Conservation (phyloP, 2,329 filamentous ascomycete species). For the Pestalotiopsis sp. region DNA sequence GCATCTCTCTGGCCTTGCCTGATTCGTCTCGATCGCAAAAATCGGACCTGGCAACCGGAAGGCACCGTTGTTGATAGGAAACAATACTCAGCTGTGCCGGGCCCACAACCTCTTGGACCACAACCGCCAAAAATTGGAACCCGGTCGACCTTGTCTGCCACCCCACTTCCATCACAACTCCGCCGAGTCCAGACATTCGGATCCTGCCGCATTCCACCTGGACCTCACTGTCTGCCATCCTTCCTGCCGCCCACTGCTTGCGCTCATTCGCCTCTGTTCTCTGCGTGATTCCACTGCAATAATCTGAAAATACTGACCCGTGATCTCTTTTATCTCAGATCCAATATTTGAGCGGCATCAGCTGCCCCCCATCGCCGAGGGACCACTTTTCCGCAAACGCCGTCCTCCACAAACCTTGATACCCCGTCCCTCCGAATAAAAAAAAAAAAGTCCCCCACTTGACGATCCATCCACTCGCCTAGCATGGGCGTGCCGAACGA, state of each 20-base stretch:
- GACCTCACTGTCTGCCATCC: neutral
- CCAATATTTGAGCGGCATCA: slow-evolving; percentile 15
- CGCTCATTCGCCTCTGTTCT: neutral
- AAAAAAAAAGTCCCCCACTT: slow-evolving; percentile 12
- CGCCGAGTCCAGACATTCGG: neutral
- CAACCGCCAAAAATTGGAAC: neutral
- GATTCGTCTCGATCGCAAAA: neutral
- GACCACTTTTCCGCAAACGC: slow-evolving; percentile 2
- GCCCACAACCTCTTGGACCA: neutral
- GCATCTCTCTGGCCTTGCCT: neutral
- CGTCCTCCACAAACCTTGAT: slow-evolving; percentile 18
- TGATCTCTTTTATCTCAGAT: neutral
- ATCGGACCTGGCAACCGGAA: neutral
- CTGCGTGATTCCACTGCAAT: neutral
- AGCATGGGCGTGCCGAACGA: slow-evolving; percentile 69
- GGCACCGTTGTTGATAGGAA: neutral
- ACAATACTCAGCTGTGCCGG: neutral
- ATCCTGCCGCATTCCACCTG: slow-evolving; percentile 1
- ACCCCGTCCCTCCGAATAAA: slow-evolving; percentile 12
- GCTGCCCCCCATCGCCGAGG: slow-evolving; percentile 16
- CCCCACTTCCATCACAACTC: slow-evolving; percentile 3
- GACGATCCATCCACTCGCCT: slow-evolving; percentile 51
- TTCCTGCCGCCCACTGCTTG: neutral
- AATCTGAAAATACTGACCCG: neutral
- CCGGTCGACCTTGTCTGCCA: neutral